These are phyloP conservation scores for Rhynchosporium agropyri DNA, from an alignment of 2,329 filamentous ascomycete genomes.

Conservation along the genomic window DNA sequence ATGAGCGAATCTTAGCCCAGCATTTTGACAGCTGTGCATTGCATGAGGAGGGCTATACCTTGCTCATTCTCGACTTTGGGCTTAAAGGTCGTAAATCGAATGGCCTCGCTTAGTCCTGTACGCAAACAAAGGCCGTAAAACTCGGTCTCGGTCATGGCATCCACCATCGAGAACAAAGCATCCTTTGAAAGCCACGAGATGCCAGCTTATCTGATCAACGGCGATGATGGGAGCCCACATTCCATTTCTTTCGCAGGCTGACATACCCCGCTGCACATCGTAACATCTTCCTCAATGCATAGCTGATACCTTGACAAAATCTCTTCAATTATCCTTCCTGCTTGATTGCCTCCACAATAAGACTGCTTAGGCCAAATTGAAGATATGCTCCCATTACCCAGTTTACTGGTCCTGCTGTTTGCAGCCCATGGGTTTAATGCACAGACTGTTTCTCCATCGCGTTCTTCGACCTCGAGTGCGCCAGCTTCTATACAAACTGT, in stretches of 20 bases:
- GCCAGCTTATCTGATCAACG: constrained; percentile 10
- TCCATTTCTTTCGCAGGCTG: background rate
- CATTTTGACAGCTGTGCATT: background rate
- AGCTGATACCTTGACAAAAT: background rate
- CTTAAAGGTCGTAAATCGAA: constrained; percentile 3
- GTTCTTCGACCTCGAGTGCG: constrained; percentile 20
- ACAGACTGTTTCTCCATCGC: background rate
- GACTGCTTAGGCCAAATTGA: background rate
- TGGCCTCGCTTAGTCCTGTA: constrained; percentile 16
- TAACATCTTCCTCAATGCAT: background rate
- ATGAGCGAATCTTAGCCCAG: background rate
- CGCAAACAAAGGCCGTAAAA: constrained; percentile 17
- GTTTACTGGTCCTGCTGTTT: constrained; percentile 1
- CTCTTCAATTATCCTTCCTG: constrained; percentile 7
- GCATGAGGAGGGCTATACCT: constrained; percentile 7
- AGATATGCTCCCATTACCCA: background rate
- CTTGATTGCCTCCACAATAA: background rate
- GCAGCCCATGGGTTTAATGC: background rate
- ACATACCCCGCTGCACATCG: background rate
- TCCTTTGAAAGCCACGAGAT: constrained; percentile 17
- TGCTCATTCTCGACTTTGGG: background rate
- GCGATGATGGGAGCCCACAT: background rate
- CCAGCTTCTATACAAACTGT: constrained; percentile 20
- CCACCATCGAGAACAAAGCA: constrained; percentile 16
- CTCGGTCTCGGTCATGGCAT: background rate